Base-by-base conservation (phyloP, 805 yeast species). In the Clavispora fructus region DNA sequence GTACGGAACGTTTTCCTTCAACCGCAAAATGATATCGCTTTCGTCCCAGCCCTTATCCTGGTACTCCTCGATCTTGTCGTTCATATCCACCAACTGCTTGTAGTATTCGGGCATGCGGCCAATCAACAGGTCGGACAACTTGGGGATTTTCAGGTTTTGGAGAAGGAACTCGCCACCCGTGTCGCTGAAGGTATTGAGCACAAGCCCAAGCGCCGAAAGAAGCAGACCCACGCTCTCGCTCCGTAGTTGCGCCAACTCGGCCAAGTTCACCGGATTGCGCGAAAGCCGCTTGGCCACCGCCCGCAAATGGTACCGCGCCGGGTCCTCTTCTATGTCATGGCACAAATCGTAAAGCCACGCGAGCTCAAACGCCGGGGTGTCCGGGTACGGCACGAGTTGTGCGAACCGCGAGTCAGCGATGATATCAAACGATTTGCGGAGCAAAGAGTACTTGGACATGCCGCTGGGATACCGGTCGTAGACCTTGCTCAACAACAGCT, bases 401-500 rank as follows among this genome's bases (percentile, higher is more conserved):
- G 80, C 69, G 52, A 65, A 73, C 19, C 56, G 50, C 46, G 69
- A 69, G 19, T 68, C 65, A 0, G 71, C 65, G 25, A 73, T 47
- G 11, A 60, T 51, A 30, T 67, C 63, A 2, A 77, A 49, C 1
- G 73, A 58, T 41, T 69, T 74, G 33, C 72, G 68, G 13, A 73
- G 58, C 27, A 77, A 53, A 3, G 72, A 63, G 50, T 67, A 71
- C 54, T 71, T 73, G 3, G 81, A 75, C 2, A 79, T 71, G 0
- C 83, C 83, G 17, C 78, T 75, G 0, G 83, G 83, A 46, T 73
- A 76, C 44, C 80, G 68, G 19, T 65, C 71, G 46, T 63, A 64
- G 1, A 76, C 68, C 35, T 69, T 60, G 7, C 61, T 61, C 43
- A 64, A 67, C 39, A 78, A 59, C 54, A 73, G 74, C 6, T 54